Evolutionary conservation across 2,329 filamentous ascomycete genomes (phyloP), one percentile per base, ranked within the genome.

Genomic region (Stagonosporopsis tanaceti): DNA sequence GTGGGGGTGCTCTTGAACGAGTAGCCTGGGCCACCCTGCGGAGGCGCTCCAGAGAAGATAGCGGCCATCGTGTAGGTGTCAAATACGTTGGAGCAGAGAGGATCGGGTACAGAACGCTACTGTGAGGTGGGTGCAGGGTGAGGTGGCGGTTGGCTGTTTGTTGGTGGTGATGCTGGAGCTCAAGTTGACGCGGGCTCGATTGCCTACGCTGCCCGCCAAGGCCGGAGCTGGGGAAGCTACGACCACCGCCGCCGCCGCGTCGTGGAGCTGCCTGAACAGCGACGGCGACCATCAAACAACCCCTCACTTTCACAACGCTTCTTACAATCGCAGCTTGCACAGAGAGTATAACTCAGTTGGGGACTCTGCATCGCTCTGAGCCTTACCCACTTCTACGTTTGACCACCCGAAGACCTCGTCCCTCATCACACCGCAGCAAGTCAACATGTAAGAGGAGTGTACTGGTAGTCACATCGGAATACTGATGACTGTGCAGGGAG

Each of bases 401-500:
- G 22, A 2, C 47, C 40, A 25, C 51, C 25, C 42, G 53, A 28
- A 41, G 39, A 37, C 57, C 56, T 30, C 51, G 35, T 46, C 58
- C 50, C n/a, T 28, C 41, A 39, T 50, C 39, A 50, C 48, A 60
- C 51, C 42, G 61, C 59, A 27, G 50, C 48, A 50, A 66, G 50
- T 64, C 71, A 73, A 62, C 61, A 76, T 76, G 73, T 76, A 73
- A 47, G 72, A 57, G 22, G 20, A 41, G 17, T 39, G 32, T 40
- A 14, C 8, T 28, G 17, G 22, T 8, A 40, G 6, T n/a, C 32
- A n/a, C 7, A 32, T 39, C n/a, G 14, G 27, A 17, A 24, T 53
- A 32, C 66, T 73, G 22, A 75, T 55, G 24, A n/a, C n/a, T 12
- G 15, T 40, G 8, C 58, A 98, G 93, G 95, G 95, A 99, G 88